Evolutionary conservation across 2,329 filamentous ascomycete species (phyloP), one percentile per base, ranked within the genome.

Genomic region (Ceratocystis papillata): DNA sequence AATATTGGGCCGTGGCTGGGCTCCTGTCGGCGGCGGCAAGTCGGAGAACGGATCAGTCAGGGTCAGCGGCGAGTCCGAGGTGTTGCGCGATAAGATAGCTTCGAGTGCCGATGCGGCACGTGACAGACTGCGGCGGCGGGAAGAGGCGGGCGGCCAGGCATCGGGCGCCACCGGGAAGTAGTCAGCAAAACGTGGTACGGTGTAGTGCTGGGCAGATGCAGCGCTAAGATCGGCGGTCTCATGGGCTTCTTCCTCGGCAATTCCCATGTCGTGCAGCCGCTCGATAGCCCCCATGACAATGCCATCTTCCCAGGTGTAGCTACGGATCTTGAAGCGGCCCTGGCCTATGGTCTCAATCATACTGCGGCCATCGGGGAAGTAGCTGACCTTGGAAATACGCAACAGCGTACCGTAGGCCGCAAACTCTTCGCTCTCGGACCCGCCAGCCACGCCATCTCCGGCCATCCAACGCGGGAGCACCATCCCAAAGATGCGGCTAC

Each of bases 401-500:
- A 96, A 77, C 48, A 95, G 76, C 0, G 90, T 95, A 0, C 92
- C 92, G 62, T 92, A 85, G 70, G 88, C 81, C 72, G 85, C 81
- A 71, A 92, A 95, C 7, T 74, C 70, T 0, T 71, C 68, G 10
- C 69, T 65, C 37, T 71, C 72, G 3, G 55, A 37, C 41, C 75
- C 75, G 1, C 69, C 70, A 20, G 69, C 69, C 1, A 71, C 59
- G 1, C 69, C 65, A 76, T 78, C 67, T 69, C 74, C 61, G 76
- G 83, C 77, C 65, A 67, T 67, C 61, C 65, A 63, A 70, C 87
- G 88, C 69, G 86, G 85, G 72, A 89, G 81, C 20, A 96, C 81
- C 88, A 96, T 96, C 28, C 92, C 92, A 72, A 96, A 96, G 28
- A 84, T 88, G 15, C 83, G 79, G 68, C 87, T 83, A 0, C 85